Conservation (phyloP, 2,329 filamentous ascomycete genomes). For the Polytolypa hystricis region DNA sequence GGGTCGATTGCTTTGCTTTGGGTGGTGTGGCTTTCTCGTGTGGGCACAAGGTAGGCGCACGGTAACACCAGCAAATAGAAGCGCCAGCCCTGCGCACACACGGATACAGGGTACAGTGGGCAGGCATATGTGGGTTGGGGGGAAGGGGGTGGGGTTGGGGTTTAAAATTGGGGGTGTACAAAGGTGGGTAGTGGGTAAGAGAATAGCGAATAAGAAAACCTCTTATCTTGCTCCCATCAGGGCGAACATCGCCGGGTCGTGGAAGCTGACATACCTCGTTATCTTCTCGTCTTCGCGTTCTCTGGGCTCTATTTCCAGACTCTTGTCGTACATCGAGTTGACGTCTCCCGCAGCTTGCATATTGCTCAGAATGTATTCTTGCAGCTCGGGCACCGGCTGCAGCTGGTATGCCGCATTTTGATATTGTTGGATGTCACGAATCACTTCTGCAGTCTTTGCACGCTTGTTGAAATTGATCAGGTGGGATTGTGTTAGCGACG, state of each 20-base stretch:
- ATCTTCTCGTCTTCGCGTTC: conserved; percentile 99
- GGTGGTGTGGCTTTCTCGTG: no score
- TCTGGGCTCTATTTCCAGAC: conserved; percentile 80
- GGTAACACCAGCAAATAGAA: neutral
- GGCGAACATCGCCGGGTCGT: conserved; percentile 13
- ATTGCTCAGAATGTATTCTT: conserved; percentile 93
- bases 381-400: conserved; percentile 78
- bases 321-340: conserved; percentile 99
- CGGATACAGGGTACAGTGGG: neutral
- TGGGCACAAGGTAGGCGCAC: neutral
- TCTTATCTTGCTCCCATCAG: conserved; percentile 3
- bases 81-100: neutral
- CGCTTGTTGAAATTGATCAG: conserved; percentile 98
- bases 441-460: conserved; percentile 94
- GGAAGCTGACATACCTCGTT: conserved; percentile 56
- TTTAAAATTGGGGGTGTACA: conserved; percentile 2
- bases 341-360: conserved; percentile 94
- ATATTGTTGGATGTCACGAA: conserved; percentile 96
- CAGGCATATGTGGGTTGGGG: neutral
- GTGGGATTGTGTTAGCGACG: conserved; percentile 89
- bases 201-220: conserved; percentile 9
- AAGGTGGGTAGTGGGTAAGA: conserved; percentile 9
- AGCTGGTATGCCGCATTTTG: conserved; percentile 95
- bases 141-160: neutral
- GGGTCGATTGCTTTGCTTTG: no score